Evolutionary conservation across 2,329 filamentous ascomycete species (phyloP).

Genomic region (Fusarium nodosum): DNA sequence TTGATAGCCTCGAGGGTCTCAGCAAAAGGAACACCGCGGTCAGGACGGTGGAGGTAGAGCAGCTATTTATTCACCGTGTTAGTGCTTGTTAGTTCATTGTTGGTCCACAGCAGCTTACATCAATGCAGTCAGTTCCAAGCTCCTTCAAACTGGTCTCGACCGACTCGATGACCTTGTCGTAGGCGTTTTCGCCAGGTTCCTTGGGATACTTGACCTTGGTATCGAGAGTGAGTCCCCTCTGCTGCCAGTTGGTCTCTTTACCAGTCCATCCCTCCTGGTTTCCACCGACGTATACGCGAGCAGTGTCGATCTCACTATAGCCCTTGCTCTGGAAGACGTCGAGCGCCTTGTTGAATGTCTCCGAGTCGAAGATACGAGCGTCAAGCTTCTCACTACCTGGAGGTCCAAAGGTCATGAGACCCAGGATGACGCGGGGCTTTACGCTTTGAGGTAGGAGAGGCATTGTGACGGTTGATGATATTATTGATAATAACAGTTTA

Average conservation of each 20-base stretch:
- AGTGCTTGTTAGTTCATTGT: slow-evolving; percentile 7
- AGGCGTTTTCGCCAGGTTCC: slow-evolving; percentile 70
- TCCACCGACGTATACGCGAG: slow-evolving; percentile 78
- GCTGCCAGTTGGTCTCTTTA: slow-evolving; percentile 78
- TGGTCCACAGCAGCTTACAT: slow-evolving; percentile 62
- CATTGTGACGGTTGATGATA: slow-evolving; percentile 54
- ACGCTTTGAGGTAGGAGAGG: slow-evolving; percentile 60
- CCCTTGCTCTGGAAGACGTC: slow-evolving; percentile 83
- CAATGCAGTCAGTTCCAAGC: slow-evolving; percentile 78
- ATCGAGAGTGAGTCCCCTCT: slow-evolving; percentile 80
- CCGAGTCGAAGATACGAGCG: slow-evolving; percentile 76
- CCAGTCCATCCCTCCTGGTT: slow-evolving; percentile 84
- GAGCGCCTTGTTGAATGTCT: slow-evolving; percentile 78
- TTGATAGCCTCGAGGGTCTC: slow-evolving; percentile 84
- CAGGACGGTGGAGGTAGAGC: slow-evolving; percentile 58
- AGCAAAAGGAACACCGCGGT: slow-evolving; percentile 78
- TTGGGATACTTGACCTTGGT: slow-evolving; percentile 80
- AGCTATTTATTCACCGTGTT: slow-evolving; percentile 46
- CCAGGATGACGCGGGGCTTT: slow-evolving; percentile 81
- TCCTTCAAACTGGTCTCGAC: slow-evolving; percentile 78
- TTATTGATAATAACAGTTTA: neutral
- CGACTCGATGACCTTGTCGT: slow-evolving; percentile 72
- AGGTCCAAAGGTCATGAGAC: slow-evolving; percentile 89
- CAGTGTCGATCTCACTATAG: slow-evolving; percentile 89
- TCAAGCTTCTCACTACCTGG: slow-evolving; percentile 65